A percentile compares a stretch with the other conserved stretches of the same genome.
These are phyloP conservation scores for Posidonia oceanica DNA, from an alignment of 116 monocot genomes.

Conservation along the genomic window DNA sequence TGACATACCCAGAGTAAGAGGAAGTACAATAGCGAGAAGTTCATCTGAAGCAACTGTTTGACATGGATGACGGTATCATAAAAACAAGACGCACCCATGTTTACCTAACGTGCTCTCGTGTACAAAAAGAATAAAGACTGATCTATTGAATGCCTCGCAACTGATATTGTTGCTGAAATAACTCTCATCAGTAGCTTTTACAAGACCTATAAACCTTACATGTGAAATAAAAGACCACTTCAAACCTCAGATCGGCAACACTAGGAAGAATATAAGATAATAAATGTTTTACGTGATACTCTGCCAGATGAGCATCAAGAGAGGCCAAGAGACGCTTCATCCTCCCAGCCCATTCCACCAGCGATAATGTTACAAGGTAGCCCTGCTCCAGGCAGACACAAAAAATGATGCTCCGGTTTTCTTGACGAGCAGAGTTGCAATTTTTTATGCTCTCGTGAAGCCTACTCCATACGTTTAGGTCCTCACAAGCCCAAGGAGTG, in stretches of 20 bases:
- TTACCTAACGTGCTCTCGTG: not conserved
- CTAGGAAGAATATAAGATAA: slow-evolving; percentile 7
- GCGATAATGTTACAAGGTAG: not conserved
- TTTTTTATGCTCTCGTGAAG: not conserved
- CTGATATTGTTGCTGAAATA: too few species aligned
- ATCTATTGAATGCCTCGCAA: too few species aligned
- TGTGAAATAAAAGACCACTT: not conserved
- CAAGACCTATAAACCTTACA: too few species aligned
- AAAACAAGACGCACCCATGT: not conserved
- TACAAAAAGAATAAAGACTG: too few species aligned
- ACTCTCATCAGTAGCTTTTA: too few species aligned
- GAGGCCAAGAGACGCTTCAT: not conserved
- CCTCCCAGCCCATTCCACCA: slow-evolving; percentile 1
- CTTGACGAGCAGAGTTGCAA: not conserved
- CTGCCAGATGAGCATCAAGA: not conserved
- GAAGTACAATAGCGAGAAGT: too few species aligned
- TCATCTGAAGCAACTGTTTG: too few species aligned
- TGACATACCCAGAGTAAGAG: too few species aligned
- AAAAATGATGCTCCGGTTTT: not conserved
- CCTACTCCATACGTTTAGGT: not conserved
- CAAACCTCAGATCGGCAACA: not conserved
- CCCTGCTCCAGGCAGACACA: too few species aligned
- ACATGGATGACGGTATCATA: not conserved
- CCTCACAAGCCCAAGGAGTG: not conserved
- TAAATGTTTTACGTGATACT: slow-evolving; percentile 1